A percentile compares a stretch with the other conserved stretches of the same genome.
Evolutionary conservation across 2,329 filamentous ascomycete genomes (phyloP).

Genomic region (Colletotrichum agaves): DNA sequence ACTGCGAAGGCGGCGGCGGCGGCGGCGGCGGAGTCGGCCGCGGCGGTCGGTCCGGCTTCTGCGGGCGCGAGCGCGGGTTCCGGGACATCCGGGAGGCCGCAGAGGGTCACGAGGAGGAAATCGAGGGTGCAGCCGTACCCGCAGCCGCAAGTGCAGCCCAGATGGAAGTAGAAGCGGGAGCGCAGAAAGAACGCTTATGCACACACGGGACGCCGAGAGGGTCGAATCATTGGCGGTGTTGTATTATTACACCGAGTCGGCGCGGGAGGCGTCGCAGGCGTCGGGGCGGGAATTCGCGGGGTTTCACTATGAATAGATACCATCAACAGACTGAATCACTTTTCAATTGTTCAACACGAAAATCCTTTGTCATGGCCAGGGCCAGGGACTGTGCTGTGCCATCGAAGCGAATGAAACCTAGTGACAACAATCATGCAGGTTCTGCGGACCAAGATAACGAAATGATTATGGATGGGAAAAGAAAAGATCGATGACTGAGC

Average conservation of each 20-base stretch:
- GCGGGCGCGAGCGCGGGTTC: neutral
- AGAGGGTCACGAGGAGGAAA: slow-evolving; percentile 19
- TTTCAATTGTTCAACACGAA: neutral
- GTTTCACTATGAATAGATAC: slow-evolving; percentile 9
- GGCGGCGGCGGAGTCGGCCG: neutral
- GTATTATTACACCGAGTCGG: too few species aligned
- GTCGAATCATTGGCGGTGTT: too few species aligned
- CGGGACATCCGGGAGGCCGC: slow-evolving; percentile 14
- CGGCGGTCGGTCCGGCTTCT: neutral
- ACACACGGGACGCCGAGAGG: too few species aligned
- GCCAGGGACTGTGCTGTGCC: too few species aligned
- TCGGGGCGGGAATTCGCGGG: neutral
- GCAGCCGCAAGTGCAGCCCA: slow-evolving; percentile 11
- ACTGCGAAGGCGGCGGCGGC: neutral
- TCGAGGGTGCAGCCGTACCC: slow-evolving; percentile 30
- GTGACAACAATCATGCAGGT: too few species aligned
- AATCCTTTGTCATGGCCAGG: too few species aligned
- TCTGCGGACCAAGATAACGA: neutral
- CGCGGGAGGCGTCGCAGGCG: neutral
- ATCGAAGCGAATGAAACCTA: neutral
- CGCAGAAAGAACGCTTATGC: too few species aligned
- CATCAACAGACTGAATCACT: neutral
- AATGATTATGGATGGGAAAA: neutral
- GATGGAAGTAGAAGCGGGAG: slow-evolving; percentile 20
- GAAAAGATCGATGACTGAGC: neutral